Percentiles rank a stretch among this genome's conserved stretches.
These are phyloP conservation scores for Ceratobasidium sp. DNA, from an alignment of 1,284 basidiomycete species.

Conservation along the genomic window DNA sequence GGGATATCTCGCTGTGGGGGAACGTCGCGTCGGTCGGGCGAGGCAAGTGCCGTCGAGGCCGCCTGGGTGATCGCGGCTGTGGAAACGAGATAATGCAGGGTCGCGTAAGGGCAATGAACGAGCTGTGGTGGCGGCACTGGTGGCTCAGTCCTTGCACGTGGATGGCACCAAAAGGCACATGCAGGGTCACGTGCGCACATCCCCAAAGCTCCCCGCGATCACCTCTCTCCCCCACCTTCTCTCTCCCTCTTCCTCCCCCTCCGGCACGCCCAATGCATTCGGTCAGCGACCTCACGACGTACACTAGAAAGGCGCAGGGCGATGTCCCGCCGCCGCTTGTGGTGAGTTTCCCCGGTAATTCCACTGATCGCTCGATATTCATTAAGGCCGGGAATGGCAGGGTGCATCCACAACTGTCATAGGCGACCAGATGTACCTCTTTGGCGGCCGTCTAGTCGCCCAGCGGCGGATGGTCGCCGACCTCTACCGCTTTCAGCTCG, in stretches of 20 bases:
- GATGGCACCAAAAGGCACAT: conserved; percentile 8
- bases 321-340: conserved; percentile 90
- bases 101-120: neutral
- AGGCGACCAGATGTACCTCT: conserved; percentile 85
- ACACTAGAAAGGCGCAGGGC: conserved; percentile 81
- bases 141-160: conserved; percentile 30
- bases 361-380: conserved; percentile 8
- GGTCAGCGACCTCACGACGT: conserved; percentile 88
- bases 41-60: conserved; percentile 32
- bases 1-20: conserved; percentile 7
- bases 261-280: conserved; percentile 66
- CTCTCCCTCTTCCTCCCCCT: neutral
- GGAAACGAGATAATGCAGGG: conserved; percentile 7
- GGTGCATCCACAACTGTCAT: conserved; percentile 87
- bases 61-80: neutral
- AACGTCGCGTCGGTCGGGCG: neutral
- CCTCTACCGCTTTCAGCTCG: conserved; percentile 86
- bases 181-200: conserved; percentile 23
- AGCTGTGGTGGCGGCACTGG: neutral
- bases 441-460: conserved; percentile 87
- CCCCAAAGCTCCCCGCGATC: conserved; percentile 7
- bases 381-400: conserved; percentile 49
- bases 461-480: conserved; percentile 88
- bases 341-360: conserved; percentile 62
- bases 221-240: conserved; percentile 9